Evolutionary conservation across 2,329 filamentous ascomycete species (phyloP).

Genomic region (Pestalotiopsis sp.): DNA sequence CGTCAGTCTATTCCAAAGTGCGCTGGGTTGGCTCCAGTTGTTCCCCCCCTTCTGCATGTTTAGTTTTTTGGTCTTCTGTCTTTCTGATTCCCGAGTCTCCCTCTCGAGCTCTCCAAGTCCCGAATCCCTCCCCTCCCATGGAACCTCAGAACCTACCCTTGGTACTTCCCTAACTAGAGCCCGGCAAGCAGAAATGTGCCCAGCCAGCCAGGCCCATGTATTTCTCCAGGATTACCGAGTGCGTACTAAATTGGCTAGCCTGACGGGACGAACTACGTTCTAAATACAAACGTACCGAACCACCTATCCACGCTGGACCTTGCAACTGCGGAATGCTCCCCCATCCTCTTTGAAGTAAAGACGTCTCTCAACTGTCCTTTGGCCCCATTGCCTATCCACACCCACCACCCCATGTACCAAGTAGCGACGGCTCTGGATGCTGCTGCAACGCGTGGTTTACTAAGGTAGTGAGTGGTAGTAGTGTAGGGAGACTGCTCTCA

Average conservation of each 20-base stretch:
- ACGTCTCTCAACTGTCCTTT: not conserved
- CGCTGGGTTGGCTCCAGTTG: not conserved
- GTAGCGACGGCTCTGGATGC: not conserved
- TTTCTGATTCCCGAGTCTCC: not conserved
- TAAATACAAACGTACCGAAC: conserved; percentile 10
- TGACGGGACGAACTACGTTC: conserved; percentile 1
- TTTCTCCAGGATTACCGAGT: conserved; percentile 5
- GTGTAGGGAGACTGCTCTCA: not conserved
- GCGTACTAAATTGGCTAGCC: conserved; percentile 3
- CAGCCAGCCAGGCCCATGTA: not conserved
- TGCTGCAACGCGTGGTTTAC: not conserved
- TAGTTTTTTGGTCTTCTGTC: not conserved
- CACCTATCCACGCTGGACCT: conserved; percentile 1
- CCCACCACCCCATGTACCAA: not conserved
- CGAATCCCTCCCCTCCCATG: not conserved
- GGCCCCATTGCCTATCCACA: not conserved
- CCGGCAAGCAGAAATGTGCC: not conserved
- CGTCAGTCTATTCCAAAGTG: not conserved
- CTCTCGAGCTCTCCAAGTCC: not conserved
- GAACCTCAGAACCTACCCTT: not conserved
- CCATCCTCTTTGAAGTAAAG: not conserved
- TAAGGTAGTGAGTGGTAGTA: not conserved
- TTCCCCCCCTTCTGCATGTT: not conserved
- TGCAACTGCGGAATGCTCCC: conserved; percentile 5
- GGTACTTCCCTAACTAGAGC: not conserved